Base-by-base conservation (phyloP, 1,284 basidiomycete species). In the Fomitopsis pinicola region DNA sequence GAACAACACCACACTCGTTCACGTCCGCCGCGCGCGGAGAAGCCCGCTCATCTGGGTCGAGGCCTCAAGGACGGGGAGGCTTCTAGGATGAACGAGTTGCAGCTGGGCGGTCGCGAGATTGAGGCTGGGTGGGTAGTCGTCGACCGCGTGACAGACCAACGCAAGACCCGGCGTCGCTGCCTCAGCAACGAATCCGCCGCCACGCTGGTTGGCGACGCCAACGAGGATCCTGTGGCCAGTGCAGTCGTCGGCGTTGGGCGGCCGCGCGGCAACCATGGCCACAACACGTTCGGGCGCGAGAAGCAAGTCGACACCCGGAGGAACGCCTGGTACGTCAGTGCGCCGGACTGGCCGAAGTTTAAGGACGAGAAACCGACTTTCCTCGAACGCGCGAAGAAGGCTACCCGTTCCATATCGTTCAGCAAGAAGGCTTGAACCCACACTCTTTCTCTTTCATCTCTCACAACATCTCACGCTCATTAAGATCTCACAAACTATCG, bases 271-370 rank as follows among this genome's bases (percentile, higher is more conserved):
- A 3, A n/a, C 8, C 19, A 26, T 14, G 8, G 19, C 12, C 26
- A 48, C 45, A 14, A 14, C 28, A 22, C 19, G 17, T 42, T 26
- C 15, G 17, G 36, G 1, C 44, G 19, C 28, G 28, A 22, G 10
- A 22, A 54, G 57, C 28, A 9, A 17, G 56, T 33, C 42, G 55
- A 63, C 10, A 63, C 60, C 5, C 62, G 66, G 66, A 67, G 69
- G 14, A 65, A 70, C 46, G 69, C 69, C 5, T 66, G 67, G 59
- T 70, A 70, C 55, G 44, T 68, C 58, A 68, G 66, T 60, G 12
- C 62, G 22, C 36, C 60, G 10, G 66, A 67, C 2, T 70, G 68
- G 66, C 69, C 69, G 14, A 54, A 38, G 52, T 54, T 54, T 30
- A 36, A 36, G 35, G 17, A 53, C 46, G 14, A 53, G 14, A 44